Base-by-base conservation (phyloP, 768 basidiomycete genomes). In the Mycena olivaceomarginata region DNA sequence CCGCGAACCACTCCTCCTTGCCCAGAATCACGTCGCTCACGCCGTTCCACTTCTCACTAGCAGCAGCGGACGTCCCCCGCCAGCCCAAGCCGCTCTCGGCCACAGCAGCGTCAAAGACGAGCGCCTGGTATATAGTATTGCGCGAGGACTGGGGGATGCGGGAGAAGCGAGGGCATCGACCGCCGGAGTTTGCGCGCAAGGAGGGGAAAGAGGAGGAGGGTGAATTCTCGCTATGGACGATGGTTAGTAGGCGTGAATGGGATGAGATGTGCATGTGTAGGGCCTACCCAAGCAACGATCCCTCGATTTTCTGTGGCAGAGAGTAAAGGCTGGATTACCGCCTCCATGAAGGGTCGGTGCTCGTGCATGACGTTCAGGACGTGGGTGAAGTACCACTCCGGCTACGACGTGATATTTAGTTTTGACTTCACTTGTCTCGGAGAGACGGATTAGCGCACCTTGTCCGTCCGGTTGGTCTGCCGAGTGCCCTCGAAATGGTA, bases 311-410 rank as follows among this genome's bases (percentile, higher is more conserved):
- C 93, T 16, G 94, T 91, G n/a, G 88, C 85, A 4, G 90, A 85
- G 37, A 98, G 83, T 3, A 99, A 83, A 40, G 86, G 89, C 83
- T 98, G 97, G 22, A 98, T 86, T 59, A 94, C 88, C 11, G 85
- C 86, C 65, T 95, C 93, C 90, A 98, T 93, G 84, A 99, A 98
- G 2, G 89, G 84, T 37, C 92, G 90, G 76, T 99, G 97, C 72
- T 98, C 96, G 80, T 97, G 96, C 15, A 92, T 90, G 74, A 95
- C 91, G 82, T 99, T 98, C 64, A 96, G 89, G 31, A 99, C 88
- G 83, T 99, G 96, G 3, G 97, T 94, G 83, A 99, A 96, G 81
- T 96, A 99, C 96, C 98, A 99, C 84, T 99, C 98, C 1, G 98
- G 98, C 97, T 98, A 11, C 45, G 37, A 11, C 45, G 37, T 46